Percentiles rank a stretch among this genome's conserved stretches.
phyloP scores from a whole-genome alignment of 208 protist genomes.

The Crithidia brevicula region DNA sequence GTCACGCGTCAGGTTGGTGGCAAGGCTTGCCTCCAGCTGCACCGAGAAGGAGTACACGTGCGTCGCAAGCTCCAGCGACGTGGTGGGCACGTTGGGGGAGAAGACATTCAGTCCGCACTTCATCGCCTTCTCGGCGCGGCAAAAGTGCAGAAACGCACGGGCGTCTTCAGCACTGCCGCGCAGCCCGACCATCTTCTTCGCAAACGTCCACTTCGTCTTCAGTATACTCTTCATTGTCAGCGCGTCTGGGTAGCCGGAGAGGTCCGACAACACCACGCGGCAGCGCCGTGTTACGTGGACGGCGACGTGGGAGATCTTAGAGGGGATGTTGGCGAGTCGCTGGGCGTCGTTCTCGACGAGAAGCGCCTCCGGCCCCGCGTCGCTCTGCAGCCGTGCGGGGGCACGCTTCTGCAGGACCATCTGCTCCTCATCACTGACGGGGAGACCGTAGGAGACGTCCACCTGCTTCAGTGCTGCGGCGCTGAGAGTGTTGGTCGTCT shows the following conservation, averaged over 20 bases:
- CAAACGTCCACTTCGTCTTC: constrained; percentile 66
- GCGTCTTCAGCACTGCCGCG: constrained; percentile 64
- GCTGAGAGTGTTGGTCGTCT: constrained; percentile 47
- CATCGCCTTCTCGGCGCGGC: constrained; percentile 73
- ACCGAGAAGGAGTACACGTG: constrained; percentile 86
- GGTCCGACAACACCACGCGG: constrained; percentile 71
- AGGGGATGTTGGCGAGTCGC: constrained; percentile 84
- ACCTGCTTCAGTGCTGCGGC: constrained; percentile 48
- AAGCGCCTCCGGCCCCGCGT: constrained; percentile 61
- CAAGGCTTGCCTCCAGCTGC: constrained; percentile 67
- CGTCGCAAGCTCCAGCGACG: constrained; percentile 74
- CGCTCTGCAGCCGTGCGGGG: constrained; percentile 55
- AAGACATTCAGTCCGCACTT: constrained; percentile 82
- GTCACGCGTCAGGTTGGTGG: constrained; percentile 43
- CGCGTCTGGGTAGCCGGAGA: constrained; percentile 75
- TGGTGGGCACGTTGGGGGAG: constrained; percentile 26
- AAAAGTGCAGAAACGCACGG: constrained; percentile 65
- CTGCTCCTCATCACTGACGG: constrained; percentile 79
- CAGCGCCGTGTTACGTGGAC: constrained; percentile 39
- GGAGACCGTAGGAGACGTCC: constrained; percentile 81
- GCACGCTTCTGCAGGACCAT: constrained; percentile 64
- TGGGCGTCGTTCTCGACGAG: constrained; percentile 83
- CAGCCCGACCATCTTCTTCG: constrained; percentile 80
- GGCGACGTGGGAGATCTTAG: constrained; percentile 54
- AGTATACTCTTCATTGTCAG: constrained; percentile 65